Evolutionary conservation across 1,284 basidiomycete genomes (phyloP), one percentile per base, ranked within the genome.

Genomic region (Heterobasidion annosum): DNA sequence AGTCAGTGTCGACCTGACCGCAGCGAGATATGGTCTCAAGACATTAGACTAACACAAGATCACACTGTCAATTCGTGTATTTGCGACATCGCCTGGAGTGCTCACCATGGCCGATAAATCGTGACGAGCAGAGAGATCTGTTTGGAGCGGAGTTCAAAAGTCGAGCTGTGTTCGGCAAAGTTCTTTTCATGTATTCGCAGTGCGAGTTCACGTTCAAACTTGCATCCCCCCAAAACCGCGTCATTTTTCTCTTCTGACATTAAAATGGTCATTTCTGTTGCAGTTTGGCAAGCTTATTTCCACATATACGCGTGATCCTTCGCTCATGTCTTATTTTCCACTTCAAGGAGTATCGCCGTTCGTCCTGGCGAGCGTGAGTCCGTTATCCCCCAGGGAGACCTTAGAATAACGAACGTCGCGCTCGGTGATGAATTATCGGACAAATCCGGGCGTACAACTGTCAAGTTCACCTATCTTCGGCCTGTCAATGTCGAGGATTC

Each of bases 1-100:
- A 5, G 95, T 98, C 53, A 99, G 78, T 12, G 96, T 96, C 9
- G 93, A 91, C 60, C 97, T 81, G 52, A 99, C 96, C 40, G 95
- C 95, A 34, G 92, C 88, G 57, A 99, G 87, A 72, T 99, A 99
- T 3, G 96, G 95, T 64, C 96, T 82, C 51, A 99, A 80, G 9
- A 83, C 82, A 69, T 90, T 88, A 2, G 86, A 88, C 86, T 89
- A 59, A 42, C 3, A 18, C n/a, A 51, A 43, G 18, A 16, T 13
- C 25, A 42, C n/a, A 3, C 48, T 47, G 48, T 44, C 16, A 42
- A 12, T 54, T 33, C 53, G 18, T 51, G 32, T 61, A 53, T 62
- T 56, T 43, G 32, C 34, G 44, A 46, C 25, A 15, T 49, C 34
- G 16, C 19, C 32, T 32, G 51, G 19, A 34, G 50, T 49, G 43